A percentile compares a stretch with the other conserved stretches of the same genome.
These are phyloP conservation scores for Plantago rigida DNA, from an alignment of 305 asterid genomes.

Conservation along the genomic window DNA sequence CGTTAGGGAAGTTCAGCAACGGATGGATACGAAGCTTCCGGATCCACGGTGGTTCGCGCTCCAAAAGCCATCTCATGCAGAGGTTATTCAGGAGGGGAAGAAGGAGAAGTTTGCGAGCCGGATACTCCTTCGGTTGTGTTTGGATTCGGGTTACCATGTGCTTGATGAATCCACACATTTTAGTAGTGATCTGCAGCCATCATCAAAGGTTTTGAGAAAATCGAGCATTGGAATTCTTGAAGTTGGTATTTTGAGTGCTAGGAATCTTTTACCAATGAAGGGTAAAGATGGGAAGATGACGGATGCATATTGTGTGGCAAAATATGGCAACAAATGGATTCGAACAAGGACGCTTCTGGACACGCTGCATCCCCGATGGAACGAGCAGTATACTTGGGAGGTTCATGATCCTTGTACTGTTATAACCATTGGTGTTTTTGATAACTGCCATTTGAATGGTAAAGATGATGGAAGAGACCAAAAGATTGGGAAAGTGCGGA, in stretches of 20 bases:
- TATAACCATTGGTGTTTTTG: conserved; percentile 76
- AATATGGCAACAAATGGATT: conserved; percentile 87
- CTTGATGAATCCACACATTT: conserved; percentile 73
- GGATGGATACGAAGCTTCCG: conserved; percentile 47
- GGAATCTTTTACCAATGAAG: conserved; percentile 65
- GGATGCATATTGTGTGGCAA: conserved; percentile 81
- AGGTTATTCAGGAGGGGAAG: conserved; percentile 36
- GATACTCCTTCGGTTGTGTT: conserved; percentile 49
- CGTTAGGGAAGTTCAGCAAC: conserved; percentile 39
- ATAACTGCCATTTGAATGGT: conserved; percentile 64
- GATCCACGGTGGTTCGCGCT: conserved; percentile 67
- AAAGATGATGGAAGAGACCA: conserved; percentile 54
- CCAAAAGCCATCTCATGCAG: conserved; percentile 42
- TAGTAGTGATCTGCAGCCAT: conserved; percentile 76
- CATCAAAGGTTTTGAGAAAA: conserved; percentile 56
- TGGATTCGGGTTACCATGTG: conserved; percentile 79
- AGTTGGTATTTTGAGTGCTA: conserved; percentile 68
- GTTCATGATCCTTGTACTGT: conserved; percentile 77
- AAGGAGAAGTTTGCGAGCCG: conserved; percentile 80
- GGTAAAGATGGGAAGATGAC: conserved; percentile 58
- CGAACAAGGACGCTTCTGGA: conserved; percentile 75
- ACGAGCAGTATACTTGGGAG: conserved; percentile 94
- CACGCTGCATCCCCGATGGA: conserved; percentile 68
- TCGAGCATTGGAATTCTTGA: conserved; percentile 65
- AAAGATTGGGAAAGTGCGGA: conserved; percentile 77